These are phyloP conservation scores for Russula compacta DNA, from an alignment of 768 basidiomycete genomes.

Conservation along the genomic window DNA sequence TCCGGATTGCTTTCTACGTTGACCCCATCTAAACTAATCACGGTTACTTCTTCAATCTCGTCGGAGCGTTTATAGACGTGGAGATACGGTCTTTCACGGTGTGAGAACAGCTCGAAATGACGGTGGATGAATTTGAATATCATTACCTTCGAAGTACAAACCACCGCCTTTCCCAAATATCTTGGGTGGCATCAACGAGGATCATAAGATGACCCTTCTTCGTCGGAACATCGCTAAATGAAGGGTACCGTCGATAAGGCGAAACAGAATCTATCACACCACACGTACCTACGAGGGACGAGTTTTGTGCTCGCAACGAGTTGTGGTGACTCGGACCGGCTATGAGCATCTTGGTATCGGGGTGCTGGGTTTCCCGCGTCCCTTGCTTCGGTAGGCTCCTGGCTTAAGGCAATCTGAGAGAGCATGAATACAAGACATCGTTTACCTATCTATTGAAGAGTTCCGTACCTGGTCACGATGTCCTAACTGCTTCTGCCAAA, in stretches of 20 bases:
- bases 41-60: slow-evolving; percentile 73
- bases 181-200: slow-evolving; percentile 69
- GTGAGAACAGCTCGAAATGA: not conserved
- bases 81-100: slow-evolving; percentile 71
- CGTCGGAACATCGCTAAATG: slow-evolving; percentile 61
- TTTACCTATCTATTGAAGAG: not conserved
- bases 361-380: slow-evolving; percentile 30
- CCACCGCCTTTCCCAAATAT: slow-evolving; percentile 78
- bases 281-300: slow-evolving; percentile 57
- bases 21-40: slow-evolving; percentile 77
- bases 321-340: slow-evolving; percentile 47
- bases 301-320: slow-evolving; percentile 65
- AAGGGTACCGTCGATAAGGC: slow-evolving; percentile 4
- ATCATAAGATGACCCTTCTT: slow-evolving; percentile 81
- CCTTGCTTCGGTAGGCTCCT: slow-evolving; percentile 55
- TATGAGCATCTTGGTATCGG: slow-evolving; percentile 28
- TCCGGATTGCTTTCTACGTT: slow-evolving; percentile 80
- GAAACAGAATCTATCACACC: not conserved
- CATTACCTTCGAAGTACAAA: slow-evolving; percentile 76
- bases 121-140: not conserved
- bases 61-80: slow-evolving; percentile 78
- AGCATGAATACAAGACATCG: slow-evolving; percentile 17
- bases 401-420: slow-evolving; percentile 66
- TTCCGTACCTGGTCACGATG: slow-evolving; percentile 58
- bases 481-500: slow-evolving; percentile 84